Percentiles rank a stretch among this genome's conserved stretches.
phyloP scores from a whole-genome alignment of 331 rosid genomes.

The Pyracantha coccinea region DNA sequence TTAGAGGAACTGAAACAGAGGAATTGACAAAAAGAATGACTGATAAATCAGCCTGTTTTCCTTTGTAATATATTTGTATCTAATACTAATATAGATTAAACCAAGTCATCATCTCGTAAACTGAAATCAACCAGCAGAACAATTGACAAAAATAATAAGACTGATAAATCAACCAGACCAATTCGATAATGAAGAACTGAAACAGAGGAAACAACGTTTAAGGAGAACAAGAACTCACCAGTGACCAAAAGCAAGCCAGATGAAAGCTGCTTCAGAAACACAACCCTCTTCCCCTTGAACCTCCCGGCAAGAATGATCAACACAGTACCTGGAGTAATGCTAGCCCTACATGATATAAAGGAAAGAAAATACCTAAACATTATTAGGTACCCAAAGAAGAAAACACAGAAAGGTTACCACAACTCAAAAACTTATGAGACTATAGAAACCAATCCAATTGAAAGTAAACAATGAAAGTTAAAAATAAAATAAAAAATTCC shows the following conservation, averaged over 20 bases:
- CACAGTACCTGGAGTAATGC: constrained; percentile 53
- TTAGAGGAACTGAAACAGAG: too few relatives aligned
- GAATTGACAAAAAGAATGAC: too few relatives aligned
- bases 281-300: constrained; percentile 61
- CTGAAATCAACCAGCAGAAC: not conserved
- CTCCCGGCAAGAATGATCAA: constrained; percentile 59
- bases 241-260: constrained; percentile 50
- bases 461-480: not conserved
- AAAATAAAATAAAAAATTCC: not conserved
- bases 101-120: not conserved
- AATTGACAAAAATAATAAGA: not conserved
- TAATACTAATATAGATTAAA: not conserved
- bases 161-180: not conserved
- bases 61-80: not conserved
- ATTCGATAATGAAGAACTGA: not conserved
- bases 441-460: not conserved
- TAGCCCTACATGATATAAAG: constrained; percentile 22
- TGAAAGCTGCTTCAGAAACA: constrained; percentile 46
- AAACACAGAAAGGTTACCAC: not conserved
- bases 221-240: constrained; percentile 22
- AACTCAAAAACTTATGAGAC: not conserved
- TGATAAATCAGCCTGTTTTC: not conserved
- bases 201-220: not conserved
- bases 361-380: not conserved
- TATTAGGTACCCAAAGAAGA: too few relatives aligned